Percentiles rank a stretch among this genome's conserved stretches.
phyloP scores from a whole-genome alignment of 768 basidiomycete genomes.

The Auricularia heimuer region DNA sequence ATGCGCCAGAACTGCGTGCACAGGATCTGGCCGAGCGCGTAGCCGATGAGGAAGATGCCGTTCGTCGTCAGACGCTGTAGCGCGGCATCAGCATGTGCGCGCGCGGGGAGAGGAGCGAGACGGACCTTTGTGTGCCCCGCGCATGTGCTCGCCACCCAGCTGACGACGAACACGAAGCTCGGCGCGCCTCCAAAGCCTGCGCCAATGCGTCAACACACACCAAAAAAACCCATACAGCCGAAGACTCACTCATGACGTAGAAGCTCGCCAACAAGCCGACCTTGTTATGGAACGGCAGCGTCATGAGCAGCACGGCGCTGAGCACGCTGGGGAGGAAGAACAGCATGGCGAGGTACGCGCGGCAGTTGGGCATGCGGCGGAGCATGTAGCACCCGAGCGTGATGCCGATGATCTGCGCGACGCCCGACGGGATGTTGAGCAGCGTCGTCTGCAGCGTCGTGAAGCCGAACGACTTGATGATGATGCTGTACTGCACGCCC shows the following conservation, averaged over 20 bases:
- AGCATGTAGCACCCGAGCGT: conserved; percentile 8
- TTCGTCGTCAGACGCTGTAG: conserved; percentile 10
- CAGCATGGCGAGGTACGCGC: conserved; percentile 15
- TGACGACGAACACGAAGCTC: conserved; percentile 11
- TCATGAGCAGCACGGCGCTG: conserved; percentile 12
- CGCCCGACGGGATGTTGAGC: conserved; percentile 13
- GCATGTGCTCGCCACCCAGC: conserved; percentile 10
- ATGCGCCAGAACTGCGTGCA: conserved; percentile 18
- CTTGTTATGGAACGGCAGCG: conserved; percentile 13
- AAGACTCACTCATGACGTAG: conserved; percentile 9
- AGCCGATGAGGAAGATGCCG: conserved; percentile 22
- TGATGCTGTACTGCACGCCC: conserved; percentile 12
- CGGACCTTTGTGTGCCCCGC: conserved; percentile 14
- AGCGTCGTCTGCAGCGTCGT: conserved; percentile 12
- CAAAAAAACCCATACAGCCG: conserved; percentile 10
- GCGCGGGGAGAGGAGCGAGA: neutral
- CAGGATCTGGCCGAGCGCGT: conserved; percentile 22
- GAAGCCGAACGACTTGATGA: conserved; percentile 15
- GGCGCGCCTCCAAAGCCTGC: conserved; percentile 11
- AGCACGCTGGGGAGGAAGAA: conserved; percentile 23
- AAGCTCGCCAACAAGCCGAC: conserved; percentile 12
- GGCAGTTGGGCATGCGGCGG: conserved; percentile 13
- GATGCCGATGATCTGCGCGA: conserved; percentile 10
- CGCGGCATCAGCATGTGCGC: neutral
- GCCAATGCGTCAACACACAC: conserved; percentile 7